phyloP scores from a whole-genome alignment of 1,139 yeast species.

The Pichia sp. region DNA sequence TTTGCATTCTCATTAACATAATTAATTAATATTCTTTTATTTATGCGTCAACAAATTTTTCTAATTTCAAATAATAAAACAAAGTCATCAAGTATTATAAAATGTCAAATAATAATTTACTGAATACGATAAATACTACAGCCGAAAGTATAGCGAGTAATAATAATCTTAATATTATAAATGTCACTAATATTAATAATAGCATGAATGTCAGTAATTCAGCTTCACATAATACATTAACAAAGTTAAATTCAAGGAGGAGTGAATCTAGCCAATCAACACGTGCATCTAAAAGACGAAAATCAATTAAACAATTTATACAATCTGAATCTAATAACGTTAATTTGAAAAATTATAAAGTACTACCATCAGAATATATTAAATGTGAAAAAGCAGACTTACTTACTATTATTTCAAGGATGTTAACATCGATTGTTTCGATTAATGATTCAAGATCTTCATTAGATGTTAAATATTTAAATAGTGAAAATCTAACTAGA shows the following conservation, averaged over 20 bases:
- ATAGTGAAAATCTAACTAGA: conserved; percentile 53
- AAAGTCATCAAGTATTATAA: no score
- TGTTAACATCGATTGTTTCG: conserved; percentile 48
- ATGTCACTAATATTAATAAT: no score
- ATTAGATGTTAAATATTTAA: conserved; percentile 19
- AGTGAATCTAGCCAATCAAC: background rate
- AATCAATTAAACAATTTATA: background rate
- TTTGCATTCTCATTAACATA: no score
- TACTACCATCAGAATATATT: conserved; percentile 54
- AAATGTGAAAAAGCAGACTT: conserved; percentile 67
- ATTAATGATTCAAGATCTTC: conserved; percentile 25
- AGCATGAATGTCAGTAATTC: no score
- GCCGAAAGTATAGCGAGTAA: no score
- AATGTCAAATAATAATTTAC: no score
- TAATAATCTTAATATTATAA: no score
- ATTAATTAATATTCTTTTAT: no score
- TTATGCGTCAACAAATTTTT: no score
- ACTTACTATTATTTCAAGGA: conserved; percentile 65
- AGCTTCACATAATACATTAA: background rate
- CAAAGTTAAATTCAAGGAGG: background rate
- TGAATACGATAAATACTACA: no score
- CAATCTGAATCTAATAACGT: background rate
- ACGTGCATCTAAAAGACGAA: conserved; percentile 5
- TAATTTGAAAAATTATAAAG: conserved; percentile 5
- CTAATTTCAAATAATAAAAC: no score